Evolutionary conservation across 2,329 filamentous ascomycete species (phyloP).

Genomic region (Fusarium napiforme): DNA sequence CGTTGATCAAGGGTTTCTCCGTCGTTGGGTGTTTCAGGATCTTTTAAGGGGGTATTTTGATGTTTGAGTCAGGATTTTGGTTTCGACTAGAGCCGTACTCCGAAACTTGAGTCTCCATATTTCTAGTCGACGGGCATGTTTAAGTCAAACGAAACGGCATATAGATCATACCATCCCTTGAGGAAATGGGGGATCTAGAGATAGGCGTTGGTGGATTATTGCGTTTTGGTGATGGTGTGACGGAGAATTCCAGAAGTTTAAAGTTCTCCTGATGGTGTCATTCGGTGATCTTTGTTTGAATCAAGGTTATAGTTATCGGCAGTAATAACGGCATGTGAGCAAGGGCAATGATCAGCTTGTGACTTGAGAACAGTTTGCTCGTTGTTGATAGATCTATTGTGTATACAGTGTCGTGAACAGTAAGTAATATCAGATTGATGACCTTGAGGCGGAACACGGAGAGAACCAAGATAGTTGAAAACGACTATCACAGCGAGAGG

Average conservation of each 20-base stretch:
- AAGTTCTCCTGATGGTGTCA: conserved; percentile 11
- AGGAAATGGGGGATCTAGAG: neutral
- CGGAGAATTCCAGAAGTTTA: conserved; percentile 4
- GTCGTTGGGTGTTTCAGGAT: conserved; percentile 39
- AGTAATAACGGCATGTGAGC: neutral
- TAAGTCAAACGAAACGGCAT: conserved; percentile 14
- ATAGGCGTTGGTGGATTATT: conserved; percentile 15
- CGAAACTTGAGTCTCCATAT: conserved; percentile 21
- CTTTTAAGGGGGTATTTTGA: conserved; percentile 27
- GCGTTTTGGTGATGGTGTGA: conserved; percentile 25
- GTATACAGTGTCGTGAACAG: neutral
- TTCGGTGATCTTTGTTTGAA: neutral
- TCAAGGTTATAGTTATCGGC: neutral
- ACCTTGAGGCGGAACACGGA: too few species aligned
- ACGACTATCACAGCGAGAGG: neutral
- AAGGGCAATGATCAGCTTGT: neutral
- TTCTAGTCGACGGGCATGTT: neutral
- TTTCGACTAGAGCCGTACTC: conserved; percentile 24
- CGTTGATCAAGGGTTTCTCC: conserved; percentile 23
- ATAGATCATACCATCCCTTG: conserved; percentile 7
- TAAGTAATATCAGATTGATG: neutral
- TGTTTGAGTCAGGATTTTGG: conserved; percentile 20
- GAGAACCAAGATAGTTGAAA: neutral
- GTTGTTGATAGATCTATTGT: neutral
- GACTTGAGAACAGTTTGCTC: neutral